Percentiles rank a stretch among this genome's conserved stretches.
Evolutionary conservation across 345 rosid genomes (phyloP).

Genomic region (Ailanthus altissimus): DNA sequence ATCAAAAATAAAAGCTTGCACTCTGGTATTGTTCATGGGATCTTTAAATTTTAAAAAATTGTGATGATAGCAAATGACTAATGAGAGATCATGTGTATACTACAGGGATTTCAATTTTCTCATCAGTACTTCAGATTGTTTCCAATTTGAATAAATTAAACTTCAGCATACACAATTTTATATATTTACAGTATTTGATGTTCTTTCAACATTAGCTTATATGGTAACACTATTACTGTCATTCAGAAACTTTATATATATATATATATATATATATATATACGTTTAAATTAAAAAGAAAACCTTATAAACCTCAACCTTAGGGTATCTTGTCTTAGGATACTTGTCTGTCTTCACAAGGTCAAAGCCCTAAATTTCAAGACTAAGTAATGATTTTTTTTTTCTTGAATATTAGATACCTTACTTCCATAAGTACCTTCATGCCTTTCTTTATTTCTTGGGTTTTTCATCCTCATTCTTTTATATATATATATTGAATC

Average conservation of each 20-base stretch:
- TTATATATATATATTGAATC: no score
- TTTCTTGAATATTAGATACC: background rate
- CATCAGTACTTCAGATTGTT: background rate
- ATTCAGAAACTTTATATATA: no score
- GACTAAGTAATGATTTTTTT: background rate
- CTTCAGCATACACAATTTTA: background rate
- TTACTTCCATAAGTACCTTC: background rate
- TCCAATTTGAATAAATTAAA: background rate
- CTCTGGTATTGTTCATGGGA: background rate
- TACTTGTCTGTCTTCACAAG: background rate
- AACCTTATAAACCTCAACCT: background rate
- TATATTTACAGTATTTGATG: background rate
- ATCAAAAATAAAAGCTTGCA: conserved; percentile 5
- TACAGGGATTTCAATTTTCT: background rate
- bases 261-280: no score
- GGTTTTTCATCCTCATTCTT: background rate
- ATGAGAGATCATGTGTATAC: conserved; percentile 9
- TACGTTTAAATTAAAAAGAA: no score
- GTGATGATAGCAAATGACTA: background rate
- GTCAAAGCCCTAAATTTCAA: no score
- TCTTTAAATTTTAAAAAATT: no score
- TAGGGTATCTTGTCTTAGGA: background rate
- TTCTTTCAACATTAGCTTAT: background rate
- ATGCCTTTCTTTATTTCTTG: background rate
- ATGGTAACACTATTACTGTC: no score